A percentile compares a stretch with the other conserved stretches of the same genome.
Conservation (phyloP, 139 green algal species). For the Micractinium sp. region DNA sequence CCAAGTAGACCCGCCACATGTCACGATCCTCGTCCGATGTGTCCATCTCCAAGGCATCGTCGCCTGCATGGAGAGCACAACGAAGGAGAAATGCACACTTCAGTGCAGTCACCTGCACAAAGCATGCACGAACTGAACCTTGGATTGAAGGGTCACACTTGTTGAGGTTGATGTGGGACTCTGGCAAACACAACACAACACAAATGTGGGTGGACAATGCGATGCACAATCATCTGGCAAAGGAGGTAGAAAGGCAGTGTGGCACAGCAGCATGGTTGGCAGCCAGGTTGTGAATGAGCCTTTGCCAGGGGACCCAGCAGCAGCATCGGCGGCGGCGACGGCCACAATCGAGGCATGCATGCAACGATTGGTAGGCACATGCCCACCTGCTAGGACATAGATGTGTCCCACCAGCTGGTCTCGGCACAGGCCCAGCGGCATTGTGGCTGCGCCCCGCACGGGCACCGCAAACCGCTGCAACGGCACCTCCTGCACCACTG, state of each 20-base stretch:
- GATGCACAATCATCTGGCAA: neutral
- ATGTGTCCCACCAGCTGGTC: conserved; percentile 31
- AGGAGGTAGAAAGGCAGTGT: neutral
- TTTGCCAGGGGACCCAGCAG: too few species aligned
- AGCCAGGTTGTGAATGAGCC: too few species aligned
- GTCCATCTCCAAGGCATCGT: conserved; percentile 59
- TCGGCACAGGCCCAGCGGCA: conserved; percentile 41
- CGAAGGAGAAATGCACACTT: too few species aligned
- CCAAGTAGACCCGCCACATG: conserved; percentile 88
- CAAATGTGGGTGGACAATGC: too few species aligned
- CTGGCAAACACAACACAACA: neutral
- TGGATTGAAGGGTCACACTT: neutral
- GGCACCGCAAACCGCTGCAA: conserved; percentile 44
- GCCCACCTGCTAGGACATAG: conserved; percentile 37
- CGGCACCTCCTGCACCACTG: conserved; percentile 69
- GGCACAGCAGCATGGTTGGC: too few species aligned
- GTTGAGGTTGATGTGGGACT: too few species aligned
- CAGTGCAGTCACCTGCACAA: too few species aligned
- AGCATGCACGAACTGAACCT: neutral
- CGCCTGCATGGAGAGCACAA: conserved; percentile 32
- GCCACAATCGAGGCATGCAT: too few species aligned
- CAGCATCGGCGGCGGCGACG: too few species aligned
- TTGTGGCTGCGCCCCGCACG: conserved; percentile 28
- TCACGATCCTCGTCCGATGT: conserved; percentile 68
- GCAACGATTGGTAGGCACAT: neutral